Evolutionary conservation across 352 stramenopile species (phyloP).

Genomic region (Phytopythium kandeliae): DNA sequence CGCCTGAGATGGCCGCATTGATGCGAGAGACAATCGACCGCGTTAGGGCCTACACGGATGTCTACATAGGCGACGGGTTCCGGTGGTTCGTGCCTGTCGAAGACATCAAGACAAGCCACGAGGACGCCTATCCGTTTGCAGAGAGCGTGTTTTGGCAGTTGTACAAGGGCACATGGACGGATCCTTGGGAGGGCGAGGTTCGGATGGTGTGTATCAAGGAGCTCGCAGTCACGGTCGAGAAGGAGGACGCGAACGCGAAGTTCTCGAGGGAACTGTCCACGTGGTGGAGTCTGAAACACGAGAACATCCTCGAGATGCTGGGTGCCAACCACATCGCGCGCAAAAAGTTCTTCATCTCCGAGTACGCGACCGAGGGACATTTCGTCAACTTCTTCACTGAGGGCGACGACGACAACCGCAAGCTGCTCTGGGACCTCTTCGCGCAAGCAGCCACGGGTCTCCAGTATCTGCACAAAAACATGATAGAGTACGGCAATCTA

Average conservation of each 20-base stretch:
- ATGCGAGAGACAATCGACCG: conserved; percentile 11
- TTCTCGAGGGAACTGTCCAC: conserved; percentile 28
- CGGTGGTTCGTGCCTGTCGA: conserved; percentile 19
- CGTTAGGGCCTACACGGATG: conserved; percentile 5
- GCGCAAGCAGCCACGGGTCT: conserved; percentile 24
- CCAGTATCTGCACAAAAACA: conserved; percentile 36
- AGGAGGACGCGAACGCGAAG: background rate
- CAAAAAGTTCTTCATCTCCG: conserved; percentile 23
- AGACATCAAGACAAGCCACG: conserved; percentile 3
- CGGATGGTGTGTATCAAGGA: background rate
- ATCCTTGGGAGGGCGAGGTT: conserved; percentile 10
- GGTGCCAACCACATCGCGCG: conserved; percentile 25
- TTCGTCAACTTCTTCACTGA: conserved; percentile 8
- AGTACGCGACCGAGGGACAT: conserved; percentile 21
- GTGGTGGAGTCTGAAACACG: conserved; percentile 21
- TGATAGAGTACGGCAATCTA: conserved; percentile 70
- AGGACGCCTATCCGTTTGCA: conserved; percentile 9
- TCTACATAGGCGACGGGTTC: conserved; percentile 10
- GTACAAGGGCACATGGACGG: conserved; percentile 13
- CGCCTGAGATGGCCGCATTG: conserved; percentile 10
- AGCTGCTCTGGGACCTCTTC: conserved; percentile 16
- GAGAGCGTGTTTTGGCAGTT: conserved; percentile 6
- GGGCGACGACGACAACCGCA: conserved; percentile 1
- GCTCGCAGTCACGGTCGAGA: conserved; percentile 20
- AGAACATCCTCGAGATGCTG: conserved; percentile 29